phyloP scores from a whole-genome alignment of 805 yeast species.

The Suhomyces sp. region DNA sequence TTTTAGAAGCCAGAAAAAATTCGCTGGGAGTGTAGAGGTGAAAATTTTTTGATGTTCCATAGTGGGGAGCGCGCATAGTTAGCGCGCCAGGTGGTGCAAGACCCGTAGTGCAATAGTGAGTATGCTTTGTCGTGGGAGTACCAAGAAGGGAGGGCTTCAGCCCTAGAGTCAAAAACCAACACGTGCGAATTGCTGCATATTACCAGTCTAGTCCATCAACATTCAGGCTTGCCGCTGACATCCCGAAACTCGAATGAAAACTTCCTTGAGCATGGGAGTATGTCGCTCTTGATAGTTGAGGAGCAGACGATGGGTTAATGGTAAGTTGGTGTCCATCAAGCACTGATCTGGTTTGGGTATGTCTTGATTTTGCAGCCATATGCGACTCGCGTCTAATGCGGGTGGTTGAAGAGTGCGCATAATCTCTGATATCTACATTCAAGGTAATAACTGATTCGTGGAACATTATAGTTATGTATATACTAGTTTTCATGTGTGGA shows the following conservation, averaged over 20 bases:
- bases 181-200: conserved; percentile 4
- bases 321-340: too few species aligned
- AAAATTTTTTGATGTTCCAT: conserved; percentile 6
- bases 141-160: conserved; percentile 4
- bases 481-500: not conserved
- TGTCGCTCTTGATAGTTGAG: not conserved
- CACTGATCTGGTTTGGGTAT: too few species aligned
- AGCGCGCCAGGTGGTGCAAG: conserved; percentile 2
- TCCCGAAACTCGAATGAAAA: too few species aligned
- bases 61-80: not conserved
- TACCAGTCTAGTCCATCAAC: not conserved
- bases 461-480: not conserved
- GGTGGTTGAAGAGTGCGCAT: not conserved
- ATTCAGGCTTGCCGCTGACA: too few species aligned
- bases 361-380: not conserved
- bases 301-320: not conserved
- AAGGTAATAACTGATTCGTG: not conserved
- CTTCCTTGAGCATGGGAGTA: too few species aligned
- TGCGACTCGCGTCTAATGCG: not conserved
- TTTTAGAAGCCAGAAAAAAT: conserved; percentile 1
- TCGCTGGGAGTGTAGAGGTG: conserved; percentile 6
- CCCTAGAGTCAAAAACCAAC: not conserved
- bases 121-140: not conserved
- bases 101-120: conserved; percentile 3
- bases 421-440: not conserved